Conservation (phyloP, 176 grass and related monocot genomes). For the Musa acuminata region DNA sequence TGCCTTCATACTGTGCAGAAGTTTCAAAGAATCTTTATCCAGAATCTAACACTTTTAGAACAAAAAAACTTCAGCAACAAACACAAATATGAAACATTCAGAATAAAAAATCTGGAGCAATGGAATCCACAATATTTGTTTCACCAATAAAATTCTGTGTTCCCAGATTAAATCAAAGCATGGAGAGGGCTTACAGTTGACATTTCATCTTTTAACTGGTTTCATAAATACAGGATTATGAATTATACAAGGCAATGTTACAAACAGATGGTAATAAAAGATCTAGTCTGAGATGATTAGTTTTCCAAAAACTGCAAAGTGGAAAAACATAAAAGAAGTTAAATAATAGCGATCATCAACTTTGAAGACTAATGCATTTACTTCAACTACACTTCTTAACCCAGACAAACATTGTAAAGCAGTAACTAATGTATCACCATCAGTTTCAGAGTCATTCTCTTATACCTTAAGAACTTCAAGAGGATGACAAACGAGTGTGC, state of each 20-base stretch:
- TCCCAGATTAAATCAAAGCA: not conserved
- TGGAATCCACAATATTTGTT: not conserved
- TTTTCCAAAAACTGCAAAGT: not conserved
- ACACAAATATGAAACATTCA: not conserved
- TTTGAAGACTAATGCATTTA: not conserved
- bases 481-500: conserved; percentile 68
- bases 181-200: not conserved
- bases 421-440: not conserved
- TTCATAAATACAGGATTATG: not conserved
- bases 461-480: conserved; percentile 85
- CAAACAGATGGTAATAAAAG: not conserved
- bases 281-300: not conserved
- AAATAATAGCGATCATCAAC: not conserved
- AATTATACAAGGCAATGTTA: not conserved
- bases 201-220: not conserved
- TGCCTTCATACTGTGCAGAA: too few relatives aligned
- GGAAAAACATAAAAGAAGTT: not conserved
- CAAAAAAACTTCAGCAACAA: not conserved
- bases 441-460: not conserved
- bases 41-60: too few relatives aligned
- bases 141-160: not conserved
- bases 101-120: too few relatives aligned
- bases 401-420: not conserved
- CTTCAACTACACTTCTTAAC: not conserved
- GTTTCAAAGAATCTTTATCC: too few relatives aligned